These are phyloP conservation scores for Tilletia indica DNA, from an alignment of 1,284 basidiomycete genomes.

Conservation along the genomic window DNA sequence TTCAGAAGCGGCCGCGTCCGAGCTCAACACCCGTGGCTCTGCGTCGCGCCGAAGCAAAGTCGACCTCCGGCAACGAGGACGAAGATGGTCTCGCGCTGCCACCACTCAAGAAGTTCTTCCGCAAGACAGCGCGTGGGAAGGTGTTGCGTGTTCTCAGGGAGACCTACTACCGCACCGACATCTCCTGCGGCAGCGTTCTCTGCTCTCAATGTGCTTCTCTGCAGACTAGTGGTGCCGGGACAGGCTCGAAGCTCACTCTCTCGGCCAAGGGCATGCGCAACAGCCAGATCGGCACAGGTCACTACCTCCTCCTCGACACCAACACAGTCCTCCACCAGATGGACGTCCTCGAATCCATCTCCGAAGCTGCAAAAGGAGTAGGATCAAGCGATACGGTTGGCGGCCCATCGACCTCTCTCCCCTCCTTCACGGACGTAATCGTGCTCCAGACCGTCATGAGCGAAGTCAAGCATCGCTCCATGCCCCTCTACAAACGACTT, in stretches of 20 bases:
- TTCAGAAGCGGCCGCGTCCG: conserved; percentile 47
- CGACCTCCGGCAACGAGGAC: background rate
- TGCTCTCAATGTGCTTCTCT: conserved; percentile 63
- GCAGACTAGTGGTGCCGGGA: conserved; percentile 56
- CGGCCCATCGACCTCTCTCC: conserved; percentile 2
- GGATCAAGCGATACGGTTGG: background rate
- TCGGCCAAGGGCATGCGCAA: conserved; percentile 32
- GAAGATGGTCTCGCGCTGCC: background rate
- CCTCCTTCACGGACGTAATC: conserved; percentile 60
- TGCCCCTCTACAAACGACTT: conserved; percentile 78
- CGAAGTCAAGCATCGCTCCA: conserved; percentile 89
- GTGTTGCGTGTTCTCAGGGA: conserved; percentile 95
- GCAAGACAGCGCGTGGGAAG: conserved; percentile 87
- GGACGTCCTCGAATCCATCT: conserved; percentile 31
- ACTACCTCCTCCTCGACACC: conserved; percentile 89
- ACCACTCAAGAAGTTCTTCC: conserved; percentile 41
- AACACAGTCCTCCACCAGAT: conserved; percentile 82
- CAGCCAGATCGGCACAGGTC: conserved; percentile 53
- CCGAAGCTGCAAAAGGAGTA: background rate
- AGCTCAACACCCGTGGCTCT: conserved; percentile 18
- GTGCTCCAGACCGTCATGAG: conserved; percentile 92
- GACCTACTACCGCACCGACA: conserved; percentile 87
- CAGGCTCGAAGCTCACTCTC: conserved; percentile 52
- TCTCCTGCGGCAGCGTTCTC: conserved; percentile 78
- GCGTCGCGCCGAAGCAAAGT: conserved; percentile 30